phyloP scores from a whole-genome alignment of 805 yeast genomes.

The Wickerhamiella allomyrinae region DNA sequence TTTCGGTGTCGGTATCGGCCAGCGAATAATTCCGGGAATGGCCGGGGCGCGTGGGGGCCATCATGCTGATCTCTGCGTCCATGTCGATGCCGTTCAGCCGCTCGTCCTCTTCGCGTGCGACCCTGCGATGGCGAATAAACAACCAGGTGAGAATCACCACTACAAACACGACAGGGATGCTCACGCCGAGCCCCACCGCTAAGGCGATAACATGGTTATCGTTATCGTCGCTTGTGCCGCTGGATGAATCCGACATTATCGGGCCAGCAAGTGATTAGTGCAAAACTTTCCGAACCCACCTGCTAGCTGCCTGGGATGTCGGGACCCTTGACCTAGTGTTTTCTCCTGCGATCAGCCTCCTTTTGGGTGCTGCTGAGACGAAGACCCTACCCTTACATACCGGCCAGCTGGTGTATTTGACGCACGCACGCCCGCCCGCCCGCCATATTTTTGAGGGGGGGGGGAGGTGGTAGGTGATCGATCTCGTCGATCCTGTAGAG shows the following conservation, averaged over 20 bases:
- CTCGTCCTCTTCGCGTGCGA: constrained; percentile 25
- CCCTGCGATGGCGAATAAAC: constrained; percentile 22
- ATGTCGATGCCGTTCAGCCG: constrained; percentile 24
- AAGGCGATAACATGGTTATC: constrained; percentile 2
- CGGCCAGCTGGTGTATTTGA: no score
- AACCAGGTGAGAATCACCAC: constrained; percentile 21
- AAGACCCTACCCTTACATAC: no score
- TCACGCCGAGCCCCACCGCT: constrained; percentile 26
- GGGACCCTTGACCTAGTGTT: not conserved
- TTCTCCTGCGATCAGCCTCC: no score
- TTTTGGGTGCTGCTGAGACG: no score
- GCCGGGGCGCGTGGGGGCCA: not conserved
- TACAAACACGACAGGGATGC: constrained; percentile 27
- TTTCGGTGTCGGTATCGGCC: not conserved
- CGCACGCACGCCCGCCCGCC: no score
- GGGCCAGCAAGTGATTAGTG: not conserved
- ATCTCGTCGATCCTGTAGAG: no score
- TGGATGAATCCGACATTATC: not conserved
- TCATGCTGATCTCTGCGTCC: constrained; percentile 22
- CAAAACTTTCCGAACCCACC: not conserved
- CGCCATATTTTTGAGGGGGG: no score
- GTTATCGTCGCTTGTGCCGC: not conserved
- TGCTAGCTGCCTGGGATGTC: no score
- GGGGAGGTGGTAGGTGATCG: no score
- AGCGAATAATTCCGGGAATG: not conserved